Evolutionary conservation across 371 early-diverging fungal genomes (phyloP).

Genomic region (Mortierella sp.): DNA sequence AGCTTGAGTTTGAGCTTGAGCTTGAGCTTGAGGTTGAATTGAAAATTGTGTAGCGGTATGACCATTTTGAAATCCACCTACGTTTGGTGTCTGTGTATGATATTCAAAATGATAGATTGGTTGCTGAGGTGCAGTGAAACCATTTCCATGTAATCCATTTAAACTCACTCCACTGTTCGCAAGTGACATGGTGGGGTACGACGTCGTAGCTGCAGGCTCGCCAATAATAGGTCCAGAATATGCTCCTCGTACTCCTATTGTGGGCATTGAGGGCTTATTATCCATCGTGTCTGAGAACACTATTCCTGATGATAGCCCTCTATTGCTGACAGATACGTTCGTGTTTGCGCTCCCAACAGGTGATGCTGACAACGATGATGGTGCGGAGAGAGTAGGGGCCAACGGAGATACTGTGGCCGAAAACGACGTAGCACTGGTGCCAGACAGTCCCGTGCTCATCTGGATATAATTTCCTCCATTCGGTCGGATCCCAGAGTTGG

Average conservation of each 20-base stretch:
- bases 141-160: background rate
- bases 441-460: background rate
- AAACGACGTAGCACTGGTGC: background rate
- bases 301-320: background rate
- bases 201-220: background rate
- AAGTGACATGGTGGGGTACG: background rate
- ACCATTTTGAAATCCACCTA: background rate
- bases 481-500: slow-evolving; percentile 26
- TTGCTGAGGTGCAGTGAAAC: background rate
- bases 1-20: background rate
- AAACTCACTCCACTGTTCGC: background rate
- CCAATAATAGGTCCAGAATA: slow-evolving; percentile 4
- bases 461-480: slow-evolving; percentile 20
- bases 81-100: background rate
- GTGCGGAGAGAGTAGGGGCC: background rate
- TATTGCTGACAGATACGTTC: background rate
- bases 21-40: background rate
- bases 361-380: background rate
- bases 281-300: background rate
- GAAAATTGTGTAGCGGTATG: background rate
- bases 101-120: slow-evolving; percentile 21
- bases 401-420: background rate
- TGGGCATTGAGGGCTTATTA: background rate
- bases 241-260: background rate
- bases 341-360: background rate